Conservation (phyloP, 1,284 basidiomycete species). For the Singerocomus rubriflavus region DNA sequence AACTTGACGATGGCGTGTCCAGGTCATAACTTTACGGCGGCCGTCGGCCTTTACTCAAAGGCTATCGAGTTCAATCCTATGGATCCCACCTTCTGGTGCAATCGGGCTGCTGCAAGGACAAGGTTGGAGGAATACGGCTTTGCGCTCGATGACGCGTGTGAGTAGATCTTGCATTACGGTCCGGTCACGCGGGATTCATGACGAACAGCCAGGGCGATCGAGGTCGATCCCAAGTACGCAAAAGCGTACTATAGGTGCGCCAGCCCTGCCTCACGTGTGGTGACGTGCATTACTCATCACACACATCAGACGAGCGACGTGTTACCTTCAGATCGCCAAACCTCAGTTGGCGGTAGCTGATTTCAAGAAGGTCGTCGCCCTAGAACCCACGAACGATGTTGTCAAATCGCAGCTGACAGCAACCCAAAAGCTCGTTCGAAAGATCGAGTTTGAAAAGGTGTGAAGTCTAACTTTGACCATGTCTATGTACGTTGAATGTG, state of each 20-base stretch:
- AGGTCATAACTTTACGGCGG: constrained; percentile 59
- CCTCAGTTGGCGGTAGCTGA: constrained; percentile 82
- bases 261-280: not conserved
- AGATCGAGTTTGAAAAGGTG: constrained; percentile 88
- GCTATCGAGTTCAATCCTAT: constrained; percentile 79
- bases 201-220: constrained; percentile 74
- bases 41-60: constrained; percentile 72
- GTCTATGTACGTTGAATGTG: not conserved
- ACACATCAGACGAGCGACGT: constrained; percentile 75
- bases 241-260: constrained; percentile 85
- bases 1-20: constrained; percentile 4
- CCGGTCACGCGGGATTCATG: constrained; percentile 17
- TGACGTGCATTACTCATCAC: constrained; percentile 6
- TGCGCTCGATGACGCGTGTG: constrained; percentile 74
- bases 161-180: constrained; percentile 30
- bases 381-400: constrained; percentile 86
- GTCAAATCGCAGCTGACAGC: constrained; percentile 81
- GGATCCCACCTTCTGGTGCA: constrained; percentile 78
- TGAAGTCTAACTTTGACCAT: constrained; percentile 10
- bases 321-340: constrained; percentile 86
- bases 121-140: constrained; percentile 83
- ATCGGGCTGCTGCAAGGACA: constrained; percentile 75
- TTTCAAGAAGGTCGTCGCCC: constrained; percentile 80
- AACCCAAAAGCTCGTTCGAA: constrained; percentile 87
- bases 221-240: constrained; percentile 85